These are phyloP conservation scores for Zygosaccharomyces lentus DNA, from an alignment of 805 yeast genomes.

Conservation along the genomic window DNA sequence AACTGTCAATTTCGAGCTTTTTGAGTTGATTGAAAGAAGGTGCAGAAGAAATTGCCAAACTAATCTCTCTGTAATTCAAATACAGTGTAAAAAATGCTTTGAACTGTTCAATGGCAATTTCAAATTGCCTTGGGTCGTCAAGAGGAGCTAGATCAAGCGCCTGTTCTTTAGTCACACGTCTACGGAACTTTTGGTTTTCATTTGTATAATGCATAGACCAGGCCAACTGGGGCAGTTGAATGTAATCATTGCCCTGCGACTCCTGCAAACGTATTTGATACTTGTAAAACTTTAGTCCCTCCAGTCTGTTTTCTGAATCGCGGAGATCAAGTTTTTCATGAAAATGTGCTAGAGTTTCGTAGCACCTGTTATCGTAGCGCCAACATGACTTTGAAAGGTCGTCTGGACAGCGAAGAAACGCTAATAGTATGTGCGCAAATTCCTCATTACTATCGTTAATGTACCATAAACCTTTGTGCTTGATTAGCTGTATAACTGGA, in stretches of 20 bases:
- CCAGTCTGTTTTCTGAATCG: neutral
- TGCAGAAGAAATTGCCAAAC: neutral
- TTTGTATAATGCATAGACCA: constrained; percentile 16
- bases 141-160: constrained; percentile 12
- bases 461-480: constrained; percentile 23
- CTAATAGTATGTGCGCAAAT: constrained; percentile 17
- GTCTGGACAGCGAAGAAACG: constrained; percentile 13
- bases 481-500: constrained; percentile 40
- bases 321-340: neutral
- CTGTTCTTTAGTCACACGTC: constrained; percentile 11
- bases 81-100: constrained; percentile 11
- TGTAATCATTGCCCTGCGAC: constrained; percentile 11
- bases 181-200: constrained; percentile 4
- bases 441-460: constrained; percentile 17
- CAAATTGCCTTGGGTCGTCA: constrained; percentile 4
- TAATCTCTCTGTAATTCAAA: constrained; percentile 1
- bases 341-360: constrained; percentile 13
- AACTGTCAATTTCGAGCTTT: constrained; percentile 2
- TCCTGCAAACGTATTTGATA: constrained; percentile 8
- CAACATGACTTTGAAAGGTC: constrained; percentile 10
- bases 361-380: constrained; percentile 11
- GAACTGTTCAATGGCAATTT: constrained; percentile 7
- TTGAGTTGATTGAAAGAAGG: constrained; percentile 3
- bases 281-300: constrained; percentile 5
- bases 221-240: constrained; percentile 21